A percentile compares a stretch with the other conserved stretches of the same genome.
Evolutionary conservation across 768 basidiomycete species (phyloP).

Genomic region (Xanthoconium stramineum): DNA sequence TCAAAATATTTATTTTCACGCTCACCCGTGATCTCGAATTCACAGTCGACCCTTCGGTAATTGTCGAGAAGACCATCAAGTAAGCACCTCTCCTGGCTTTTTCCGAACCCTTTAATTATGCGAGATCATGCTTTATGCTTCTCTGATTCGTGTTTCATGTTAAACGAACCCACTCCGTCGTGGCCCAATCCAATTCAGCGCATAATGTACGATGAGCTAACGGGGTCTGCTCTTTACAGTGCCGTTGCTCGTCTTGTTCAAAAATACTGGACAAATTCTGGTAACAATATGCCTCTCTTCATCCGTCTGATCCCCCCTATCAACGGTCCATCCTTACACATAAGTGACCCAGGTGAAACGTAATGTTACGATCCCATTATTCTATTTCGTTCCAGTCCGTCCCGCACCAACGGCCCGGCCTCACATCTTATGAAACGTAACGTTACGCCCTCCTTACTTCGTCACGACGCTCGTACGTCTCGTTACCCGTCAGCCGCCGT

Average conservation of each 20-base stretch:
- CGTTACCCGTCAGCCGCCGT: conserved; percentile 20
- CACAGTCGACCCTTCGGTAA: conserved; percentile 45
- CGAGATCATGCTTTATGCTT: conserved; percentile 13
- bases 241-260: conserved; percentile 58
- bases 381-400: conserved; percentile 19
- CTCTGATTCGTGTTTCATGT: conserved; percentile 18
- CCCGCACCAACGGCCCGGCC: conserved; percentile 4
- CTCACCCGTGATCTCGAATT: conserved; percentile 57
- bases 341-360: conserved; percentile 2
- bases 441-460: conserved; percentile 13
- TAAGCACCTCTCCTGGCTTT: conserved; percentile 33
- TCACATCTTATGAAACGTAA: conserved; percentile 14
- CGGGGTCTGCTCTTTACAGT: conserved; percentile 27
- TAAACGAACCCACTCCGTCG: conserved; percentile 9
- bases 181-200: conserved; percentile 5
- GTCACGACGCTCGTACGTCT: conserved; percentile 8
- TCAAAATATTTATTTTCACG: conserved; percentile 60
- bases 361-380: not conserved
- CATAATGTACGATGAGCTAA: conserved; percentile 8
- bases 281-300: conserved; percentile 61
- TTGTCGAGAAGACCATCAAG: conserved; percentile 65
- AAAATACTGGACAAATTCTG: conserved; percentile 48
- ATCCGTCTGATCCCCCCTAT: conserved; percentile 33
- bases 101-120: conserved; percentile 23
- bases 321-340: conserved; percentile 8